Evolutionary conservation across 2,329 filamentous ascomycete species (phyloP).

Genomic region (Metarhizium anisopliae): DNA sequence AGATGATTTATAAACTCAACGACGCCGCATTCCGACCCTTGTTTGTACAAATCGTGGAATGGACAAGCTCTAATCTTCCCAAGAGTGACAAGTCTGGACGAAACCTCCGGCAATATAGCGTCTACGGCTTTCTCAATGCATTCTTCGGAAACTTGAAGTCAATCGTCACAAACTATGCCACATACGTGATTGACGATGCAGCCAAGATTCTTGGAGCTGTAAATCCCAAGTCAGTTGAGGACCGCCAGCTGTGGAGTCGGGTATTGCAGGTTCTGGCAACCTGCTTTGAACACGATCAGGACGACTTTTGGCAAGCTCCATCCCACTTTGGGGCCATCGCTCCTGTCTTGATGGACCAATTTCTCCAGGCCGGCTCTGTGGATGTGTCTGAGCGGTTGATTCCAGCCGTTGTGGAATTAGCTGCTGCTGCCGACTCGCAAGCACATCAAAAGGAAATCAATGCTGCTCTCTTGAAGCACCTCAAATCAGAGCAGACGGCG

Average conservation of each 20-base stretch:
- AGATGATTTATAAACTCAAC: slow-evolving; percentile 95
- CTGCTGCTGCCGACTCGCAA: slow-evolving; percentile 69
- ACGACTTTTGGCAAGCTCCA: slow-evolving; percentile 92
- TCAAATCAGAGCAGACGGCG: slow-evolving; percentile 62
- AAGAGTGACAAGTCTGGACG: slow-evolving; percentile 52
- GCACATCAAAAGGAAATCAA: slow-evolving; percentile 92
- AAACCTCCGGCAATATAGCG: slow-evolving; percentile 57
- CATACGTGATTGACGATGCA: slow-evolving; percentile 71
- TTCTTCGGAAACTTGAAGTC: slow-evolving; percentile 87
- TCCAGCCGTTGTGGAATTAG: slow-evolving; percentile 71
- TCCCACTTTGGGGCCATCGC: slow-evolving; percentile 72
- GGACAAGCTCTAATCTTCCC: slow-evolving; percentile 54
- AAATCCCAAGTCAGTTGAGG: slow-evolving; percentile 39
- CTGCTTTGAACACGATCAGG: slow-evolving; percentile 82
- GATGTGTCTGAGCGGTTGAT: slow-evolving; percentile 48
- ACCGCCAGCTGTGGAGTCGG: slow-evolving; percentile 55
- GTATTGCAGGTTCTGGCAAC: slow-evolving; percentile 64
- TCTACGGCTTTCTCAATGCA: slow-evolving; percentile 70
- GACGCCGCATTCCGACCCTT: slow-evolving; percentile 88
- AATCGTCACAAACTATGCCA: slow-evolving; percentile 86
- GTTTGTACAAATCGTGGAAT: slow-evolving; percentile 79
- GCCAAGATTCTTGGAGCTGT: slow-evolving; percentile 49
- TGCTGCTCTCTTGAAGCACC: slow-evolving; percentile 62
- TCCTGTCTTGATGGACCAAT: slow-evolving; percentile 60
- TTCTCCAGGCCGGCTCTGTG: slow-evolving; percentile 36